Conservation (phyloP, 805 yeast species). For the Tetrapisispora iriomotensis region DNA sequence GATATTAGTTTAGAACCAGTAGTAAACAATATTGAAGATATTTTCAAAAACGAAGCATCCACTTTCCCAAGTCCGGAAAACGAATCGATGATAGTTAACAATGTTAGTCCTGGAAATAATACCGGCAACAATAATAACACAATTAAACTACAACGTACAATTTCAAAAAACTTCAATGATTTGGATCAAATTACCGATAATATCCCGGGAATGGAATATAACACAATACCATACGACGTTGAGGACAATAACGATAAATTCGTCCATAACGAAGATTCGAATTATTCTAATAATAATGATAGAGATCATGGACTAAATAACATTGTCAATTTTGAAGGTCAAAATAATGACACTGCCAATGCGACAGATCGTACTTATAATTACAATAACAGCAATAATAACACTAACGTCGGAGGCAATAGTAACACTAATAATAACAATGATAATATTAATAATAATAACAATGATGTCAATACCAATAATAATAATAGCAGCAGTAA, state of each 20-base stretch:
- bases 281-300: not conserved
- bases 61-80: slow-evolving; percentile 5
- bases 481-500: slow-evolving; percentile 6
- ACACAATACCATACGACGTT: too few relatives aligned
- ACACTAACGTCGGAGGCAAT: slow-evolving; percentile 2
- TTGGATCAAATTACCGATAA: too few relatives aligned
- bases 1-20: not conserved
- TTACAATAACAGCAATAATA: slow-evolving; percentile 4
- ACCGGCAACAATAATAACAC: too few relatives aligned
- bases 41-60: not conserved
- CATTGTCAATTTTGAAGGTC: not conserved
- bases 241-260: not conserved
- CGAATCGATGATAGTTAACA: slow-evolving; percentile 2
- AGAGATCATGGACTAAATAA: not conserved
- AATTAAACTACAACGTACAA: too few relatives aligned
- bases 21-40: not conserved
- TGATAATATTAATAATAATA: slow-evolving; percentile 3
- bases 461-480: slow-evolving; percentile 3
- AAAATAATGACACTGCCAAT: not conserved
- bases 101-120: too few relatives aligned
- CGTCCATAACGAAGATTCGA: not conserved
- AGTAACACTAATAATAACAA: slow-evolving; percentile 2
- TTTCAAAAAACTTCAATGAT: too few relatives aligned
- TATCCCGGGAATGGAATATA: too few relatives aligned
- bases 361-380: not conserved